Evolutionary conservation across 2,329 filamentous ascomycete species (phyloP).

Genomic region (Torrubiella hemipterigena): DNA sequence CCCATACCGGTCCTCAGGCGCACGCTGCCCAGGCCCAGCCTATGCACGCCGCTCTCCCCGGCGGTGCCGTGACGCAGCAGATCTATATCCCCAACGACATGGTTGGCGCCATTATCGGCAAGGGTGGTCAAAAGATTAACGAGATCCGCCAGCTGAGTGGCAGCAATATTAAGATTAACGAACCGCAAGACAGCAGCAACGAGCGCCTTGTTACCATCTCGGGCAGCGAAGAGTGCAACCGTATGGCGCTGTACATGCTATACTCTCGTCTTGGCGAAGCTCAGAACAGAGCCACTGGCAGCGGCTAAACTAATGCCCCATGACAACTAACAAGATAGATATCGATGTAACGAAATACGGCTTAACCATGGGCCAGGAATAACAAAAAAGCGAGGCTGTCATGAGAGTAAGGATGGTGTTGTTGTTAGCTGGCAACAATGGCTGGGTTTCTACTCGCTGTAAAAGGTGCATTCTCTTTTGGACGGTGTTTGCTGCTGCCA

Average conservation of each 20-base stretch:
- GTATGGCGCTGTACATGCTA: conserved; percentile 99
- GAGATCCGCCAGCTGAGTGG: conserved; percentile 95
- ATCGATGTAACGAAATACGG: no score
- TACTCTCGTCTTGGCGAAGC: conserved; percentile 85
- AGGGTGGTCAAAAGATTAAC: conserved; percentile 98
- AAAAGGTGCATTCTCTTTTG: no score
- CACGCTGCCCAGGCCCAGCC: conserved; percentile 56
- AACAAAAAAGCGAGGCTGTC: no score
- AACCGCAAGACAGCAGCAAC: conserved; percentile 97
- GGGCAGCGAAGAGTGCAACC: conserved; percentile 94
- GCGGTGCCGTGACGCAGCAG: conserved; percentile 76
- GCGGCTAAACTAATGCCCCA: no score
- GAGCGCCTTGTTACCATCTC: conserved; percentile 96
- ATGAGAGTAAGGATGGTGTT: no score
- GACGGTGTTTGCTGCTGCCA: no score
- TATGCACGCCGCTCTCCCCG: conserved; percentile 51
- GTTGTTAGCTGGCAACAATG: no score
- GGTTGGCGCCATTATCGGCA: conserved; percentile 98
- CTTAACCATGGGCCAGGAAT: no score
- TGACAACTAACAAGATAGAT: no score
- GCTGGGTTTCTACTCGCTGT: no score
- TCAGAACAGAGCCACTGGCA: conserved; percentile 13
- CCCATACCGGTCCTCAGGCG: conserved; percentile 43
- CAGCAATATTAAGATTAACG: conserved; percentile 99
- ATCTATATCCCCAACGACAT: conserved; percentile 99